phyloP scores from a whole-genome alignment of 805 yeast species.

The Zygosaccharomyces siamensis region DNA sequence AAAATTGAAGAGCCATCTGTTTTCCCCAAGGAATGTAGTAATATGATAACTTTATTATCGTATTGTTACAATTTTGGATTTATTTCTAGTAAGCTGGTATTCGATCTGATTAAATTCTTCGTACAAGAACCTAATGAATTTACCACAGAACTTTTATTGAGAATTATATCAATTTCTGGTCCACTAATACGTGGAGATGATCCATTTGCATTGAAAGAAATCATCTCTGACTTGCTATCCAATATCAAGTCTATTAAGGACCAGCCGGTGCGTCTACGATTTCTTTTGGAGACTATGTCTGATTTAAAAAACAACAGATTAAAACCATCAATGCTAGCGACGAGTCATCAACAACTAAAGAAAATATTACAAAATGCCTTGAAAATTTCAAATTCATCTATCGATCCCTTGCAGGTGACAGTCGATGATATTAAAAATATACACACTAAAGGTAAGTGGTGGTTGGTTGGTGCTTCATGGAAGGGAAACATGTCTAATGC shows the following conservation, averaged over 20 bases:
- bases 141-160: conserved; percentile 72
- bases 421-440: conserved; percentile 74
- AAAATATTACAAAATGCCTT: conserved; percentile 52
- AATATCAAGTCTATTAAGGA: conserved; percentile 38
- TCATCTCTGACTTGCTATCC: conserved; percentile 41
- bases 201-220: conserved; percentile 77
- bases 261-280: conserved; percentile 68
- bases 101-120: conserved; percentile 62
- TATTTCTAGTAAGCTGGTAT: conserved; percentile 66
- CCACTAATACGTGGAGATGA: conserved; percentile 85
- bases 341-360: conserved; percentile 34
- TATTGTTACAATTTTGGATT: conserved; percentile 74
- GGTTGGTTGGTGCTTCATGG: conserved; percentile 99
- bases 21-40: conserved; percentile 49
- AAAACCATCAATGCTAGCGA: conserved; percentile 38
- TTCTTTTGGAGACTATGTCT: conserved; percentile 77
- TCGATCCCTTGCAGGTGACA: conserved; percentile 79
- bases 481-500: conserved; percentile 51
- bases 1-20: conserved; percentile 10
- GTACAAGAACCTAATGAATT: conserved; percentile 56
- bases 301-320: conserved; percentile 83
- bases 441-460: conserved; percentile 91
- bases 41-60: conserved; percentile 68
- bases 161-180: conserved; percentile 72
- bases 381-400: conserved; percentile 33